These are phyloP conservation scores for Corymbia maculata DNA, from an alignment of 345 rosid species.

Conservation along the genomic window DNA sequence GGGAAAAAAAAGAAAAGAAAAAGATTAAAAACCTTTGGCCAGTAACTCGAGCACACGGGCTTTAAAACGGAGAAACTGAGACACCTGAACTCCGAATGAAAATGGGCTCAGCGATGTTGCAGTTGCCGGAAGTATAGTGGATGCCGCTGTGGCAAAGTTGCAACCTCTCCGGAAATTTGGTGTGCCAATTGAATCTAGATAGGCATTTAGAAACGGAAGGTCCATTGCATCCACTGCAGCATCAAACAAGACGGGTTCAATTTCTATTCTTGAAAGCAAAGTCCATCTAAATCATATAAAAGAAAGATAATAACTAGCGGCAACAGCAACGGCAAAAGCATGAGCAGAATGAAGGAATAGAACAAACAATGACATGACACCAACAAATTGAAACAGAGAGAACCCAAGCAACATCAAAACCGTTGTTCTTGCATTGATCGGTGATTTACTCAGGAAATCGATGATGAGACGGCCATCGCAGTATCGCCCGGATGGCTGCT, in stretches of 20 bases:
- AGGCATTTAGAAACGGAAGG: constrained; percentile 76
- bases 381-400: not conserved
- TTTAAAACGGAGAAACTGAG: constrained; percentile 80
- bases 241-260: not conserved
- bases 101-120: constrained; percentile 73
- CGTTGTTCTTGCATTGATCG: not conserved
- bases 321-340: not conserved
- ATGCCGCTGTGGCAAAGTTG: constrained; percentile 90
- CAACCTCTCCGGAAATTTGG: constrained; percentile 82
- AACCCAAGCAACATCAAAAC: not conserved
- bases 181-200: constrained; percentile 71
- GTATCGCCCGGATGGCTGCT: constrained; percentile 66
- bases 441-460: constrained; percentile 63
- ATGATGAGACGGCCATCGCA: constrained; percentile 74
- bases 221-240: constrained; percentile 91
- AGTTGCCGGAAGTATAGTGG: constrained; percentile 68
- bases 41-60: constrained; percentile 51
- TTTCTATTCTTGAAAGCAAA: not conserved
- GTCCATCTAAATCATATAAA: not conserved
- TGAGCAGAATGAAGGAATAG: not conserved
- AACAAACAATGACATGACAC: not conserved
- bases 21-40: constrained; percentile 25
- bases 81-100: constrained; percentile 65
- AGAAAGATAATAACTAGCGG: not conserved
- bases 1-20: not conserved